Evolutionary conservation across 2,329 filamentous ascomycete species (phyloP), one percentile per base, ranked within the genome.

Genomic region (Cytospora paraplurivora): DNA sequence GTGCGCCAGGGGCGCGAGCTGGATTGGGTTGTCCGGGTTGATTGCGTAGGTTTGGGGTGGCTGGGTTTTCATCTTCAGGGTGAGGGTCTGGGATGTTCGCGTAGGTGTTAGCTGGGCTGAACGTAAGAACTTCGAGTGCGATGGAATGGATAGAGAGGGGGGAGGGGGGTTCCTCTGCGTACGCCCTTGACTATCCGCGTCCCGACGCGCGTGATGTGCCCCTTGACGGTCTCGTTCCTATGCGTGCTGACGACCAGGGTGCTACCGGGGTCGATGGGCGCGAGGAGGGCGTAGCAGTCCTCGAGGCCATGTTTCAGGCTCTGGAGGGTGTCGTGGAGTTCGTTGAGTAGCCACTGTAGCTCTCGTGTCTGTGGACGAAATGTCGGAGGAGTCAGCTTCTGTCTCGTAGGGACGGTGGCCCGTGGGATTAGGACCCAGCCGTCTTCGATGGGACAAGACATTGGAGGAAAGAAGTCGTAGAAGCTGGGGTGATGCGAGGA

Each of bases 111-210:
- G 44, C 37, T 32, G 32, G 35, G 11, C n/a, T 54, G 21, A n/a
- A n/a, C n/a, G n/a, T n/a, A n/a, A n/a, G n/a, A n/a, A n/a, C n/a
- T n/a, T n/a, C n/a, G n/a, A n/a, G n/a, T n/a, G n/a, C n/a, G n/a
- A n/a, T n/a, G n/a, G n/a, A n/a, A n/a, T n/a, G n/a, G n/a, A n/a
- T 21, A 15, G 7, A 41, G 17, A 21, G 38, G 12, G 17, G 17
- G 2, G 38, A 41, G 35, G 27, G 27, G 4, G 27, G 27, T 27
- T 27, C 13, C 12, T 7, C 53, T 7, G 82, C 88, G 70, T 81
- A 93, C 91, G 68, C 93, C 94, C 75, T 96, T 97, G 67, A 96
- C 89, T 67, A 99, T 89, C 58, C 90, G 87, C n/a, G 92, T 92
- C 47, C 95, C 95, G 41, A 96, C 87, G 60, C 95, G 87, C 1